These are phyloP conservation scores for Sugiyamaella neomexicana DNA, from an alignment of 1,139 yeast species.

Conservation along the genomic window DNA sequence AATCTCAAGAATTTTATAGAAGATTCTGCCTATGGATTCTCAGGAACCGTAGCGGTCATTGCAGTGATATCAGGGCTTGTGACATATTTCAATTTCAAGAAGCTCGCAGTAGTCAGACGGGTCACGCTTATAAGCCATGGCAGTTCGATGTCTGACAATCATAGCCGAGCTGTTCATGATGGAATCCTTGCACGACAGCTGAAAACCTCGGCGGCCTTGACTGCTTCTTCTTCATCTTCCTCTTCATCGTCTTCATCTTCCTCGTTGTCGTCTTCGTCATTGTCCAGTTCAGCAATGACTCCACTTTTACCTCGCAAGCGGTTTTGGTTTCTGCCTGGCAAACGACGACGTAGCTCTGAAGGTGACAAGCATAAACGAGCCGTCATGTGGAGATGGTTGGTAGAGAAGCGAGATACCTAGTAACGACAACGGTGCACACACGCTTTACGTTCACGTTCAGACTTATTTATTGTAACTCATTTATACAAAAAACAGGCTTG, in stretches of 20 bases:
- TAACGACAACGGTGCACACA: no score
- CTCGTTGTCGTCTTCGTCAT: neutral
- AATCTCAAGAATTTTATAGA: slow-evolving; percentile 87
- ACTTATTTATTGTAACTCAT: neutral
- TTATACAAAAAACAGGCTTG: slow-evolving; percentile 23
- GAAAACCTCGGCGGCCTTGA: neutral
- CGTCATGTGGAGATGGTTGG: slow-evolving; percentile 29
- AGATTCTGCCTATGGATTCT: slow-evolving; percentile 66
- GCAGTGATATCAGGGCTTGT: slow-evolving; percentile 42
- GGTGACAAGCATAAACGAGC: slow-evolving; percentile 18
- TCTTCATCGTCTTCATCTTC: neutral
- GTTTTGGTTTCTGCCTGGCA: slow-evolving; percentile 1
- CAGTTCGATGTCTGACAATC: neutral
- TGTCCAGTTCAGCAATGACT: neutral
- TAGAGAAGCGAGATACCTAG: slow-evolving; percentile 21
- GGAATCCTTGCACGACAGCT: neutral
- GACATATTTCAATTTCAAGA: slow-evolving; percentile 39
- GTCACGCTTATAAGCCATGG: slow-evolving; percentile 43
- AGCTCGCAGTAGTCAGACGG: slow-evolving; percentile 46
- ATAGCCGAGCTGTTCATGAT: neutral
- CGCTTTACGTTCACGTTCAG: no score
- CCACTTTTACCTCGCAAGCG: slow-evolving; percentile 6
- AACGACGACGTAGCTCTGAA: slow-evolving; percentile 9
- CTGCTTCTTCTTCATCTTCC: no score
- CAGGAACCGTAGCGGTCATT: slow-evolving; percentile 47